Base-by-base conservation (phyloP, 768 basidiomycete genomes). In the Russula compacta region DNA sequence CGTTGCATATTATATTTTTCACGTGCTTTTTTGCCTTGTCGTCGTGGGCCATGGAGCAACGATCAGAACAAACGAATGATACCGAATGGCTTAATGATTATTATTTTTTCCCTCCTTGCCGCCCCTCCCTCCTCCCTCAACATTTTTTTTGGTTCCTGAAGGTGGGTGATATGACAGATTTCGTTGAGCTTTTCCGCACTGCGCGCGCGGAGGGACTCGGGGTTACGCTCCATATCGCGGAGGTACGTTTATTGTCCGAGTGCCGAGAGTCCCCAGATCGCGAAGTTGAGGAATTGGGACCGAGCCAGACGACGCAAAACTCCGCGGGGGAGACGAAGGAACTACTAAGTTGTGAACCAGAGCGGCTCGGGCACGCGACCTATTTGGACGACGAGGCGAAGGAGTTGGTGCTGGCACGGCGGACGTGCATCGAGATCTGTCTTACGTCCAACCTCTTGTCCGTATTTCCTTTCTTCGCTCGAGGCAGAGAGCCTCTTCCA, bases 221-320 rank as follows among this genome's bases (percentile, higher is more conserved):
- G 2, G 66, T 91, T n/a, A 93, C 91, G 0, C 70, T 92, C 40
- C 91, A 93, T 71, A 85, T 92, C 54, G 89, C 91, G 2, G 91
- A 94, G 79, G 88, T 86, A 60, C 12, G 35, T 42, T 8, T 42
- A 19, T 49, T 48, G 0, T 7, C 36, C n/a, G 21, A 51, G 10
- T 38, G 15, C 15, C 40, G 29, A 9, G 51, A 33, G 15, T 32
- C 17, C 11, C 17, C 35, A 17, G 3, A 9, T 1, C 3, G 39
- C 12, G 14, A 32, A 7, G 1, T 14, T 35, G 14, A 49, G 24
- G 29, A 15, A 51, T 21, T 29, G 40, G 36, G 36, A 44, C 39
- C 32, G 36, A 9, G 17, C 1, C 63, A 84, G 84, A 83, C 79
- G 0, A 58, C 59, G 8, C 67, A 72, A 32, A 83, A 82, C 68